A percentile compares a stretch with the other conserved stretches of the same genome.
These are phyloP conservation scores for Ensete ventricosum DNA, from an alignment of 176 grass and related monocot species.

Conservation along the genomic window DNA sequence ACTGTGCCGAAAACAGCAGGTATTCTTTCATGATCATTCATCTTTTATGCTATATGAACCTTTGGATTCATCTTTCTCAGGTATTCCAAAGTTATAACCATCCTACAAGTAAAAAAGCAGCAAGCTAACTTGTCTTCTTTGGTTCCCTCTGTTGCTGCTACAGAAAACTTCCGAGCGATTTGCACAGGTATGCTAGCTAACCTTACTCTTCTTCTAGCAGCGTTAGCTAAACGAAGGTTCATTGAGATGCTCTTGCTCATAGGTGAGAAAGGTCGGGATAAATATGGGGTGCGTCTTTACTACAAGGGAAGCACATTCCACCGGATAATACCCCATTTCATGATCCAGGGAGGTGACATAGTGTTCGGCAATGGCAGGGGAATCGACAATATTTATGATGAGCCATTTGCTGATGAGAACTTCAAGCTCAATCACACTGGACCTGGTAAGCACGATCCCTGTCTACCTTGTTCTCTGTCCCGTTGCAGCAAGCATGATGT, in stretches of 20 bases:
- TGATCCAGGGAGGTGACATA: slow-evolving; percentile 96
- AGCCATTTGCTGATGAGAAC: slow-evolving; percentile 75
- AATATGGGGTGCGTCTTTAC: slow-evolving; percentile 72
- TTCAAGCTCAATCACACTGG: slow-evolving; percentile 93
- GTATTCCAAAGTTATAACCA: too few relatives aligned
- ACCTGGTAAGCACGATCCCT: slow-evolving; percentile 30
- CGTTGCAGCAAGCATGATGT: not conserved
- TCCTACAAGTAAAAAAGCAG: not conserved
- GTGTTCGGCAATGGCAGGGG: slow-evolving; percentile 79
- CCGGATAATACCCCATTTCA: slow-evolving; percentile 92
- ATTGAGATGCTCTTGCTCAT: not conserved
- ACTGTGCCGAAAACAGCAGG: slow-evolving; percentile 91
- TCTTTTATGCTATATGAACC: too few relatives aligned
- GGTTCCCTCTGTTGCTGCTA: not conserved
- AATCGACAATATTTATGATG: slow-evolving; percentile 71
- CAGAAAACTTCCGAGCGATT: slow-evolving; percentile 92
- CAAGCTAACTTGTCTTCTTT: slow-evolving; percentile 10
- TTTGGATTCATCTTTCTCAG: too few relatives aligned
- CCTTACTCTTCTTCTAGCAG: not conserved
- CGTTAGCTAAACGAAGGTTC: not conserved
- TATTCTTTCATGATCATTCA: slow-evolving; percentile 8
- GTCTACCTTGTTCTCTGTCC: not conserved
- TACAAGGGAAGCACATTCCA: slow-evolving; percentile 87
- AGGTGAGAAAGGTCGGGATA: slow-evolving; percentile 78
- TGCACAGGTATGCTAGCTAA: slow-evolving; percentile 60